Conservation (phyloP, 2,329 filamentous ascomycete species). For the Hymenoscyphus fraxineus region DNA sequence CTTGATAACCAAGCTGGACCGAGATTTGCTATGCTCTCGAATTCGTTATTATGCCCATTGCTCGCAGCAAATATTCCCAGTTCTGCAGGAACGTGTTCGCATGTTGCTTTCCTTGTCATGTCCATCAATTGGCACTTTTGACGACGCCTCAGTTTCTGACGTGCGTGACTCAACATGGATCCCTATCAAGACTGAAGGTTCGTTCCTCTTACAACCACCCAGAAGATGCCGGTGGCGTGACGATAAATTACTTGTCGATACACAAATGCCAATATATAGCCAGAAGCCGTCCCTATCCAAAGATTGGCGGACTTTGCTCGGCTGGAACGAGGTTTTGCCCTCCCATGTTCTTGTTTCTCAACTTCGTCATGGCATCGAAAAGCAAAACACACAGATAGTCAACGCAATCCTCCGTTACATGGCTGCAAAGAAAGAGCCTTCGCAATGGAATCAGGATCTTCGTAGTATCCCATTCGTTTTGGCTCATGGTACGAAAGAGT, state of each 20-base stretch:
- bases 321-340: conserved; percentile 22
- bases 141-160: not conserved
- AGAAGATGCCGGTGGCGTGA: conserved; percentile 19
- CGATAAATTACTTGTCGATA: conserved; percentile 19
- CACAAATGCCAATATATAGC: conserved; percentile 20
- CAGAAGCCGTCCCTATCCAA: conserved; percentile 5
- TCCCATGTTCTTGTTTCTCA: conserved; percentile 20
- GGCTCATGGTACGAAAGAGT: conserved; percentile 7
- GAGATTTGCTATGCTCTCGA: conserved; percentile 19
- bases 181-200: conserved; percentile 15
- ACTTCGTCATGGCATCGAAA: conserved; percentile 18
- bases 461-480: conserved; percentile 17
- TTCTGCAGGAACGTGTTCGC: conserved; percentile 14
- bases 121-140: not conserved
- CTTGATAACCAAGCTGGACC: conserved; percentile 23
- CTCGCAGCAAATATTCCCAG: conserved; percentile 7
- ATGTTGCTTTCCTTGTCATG: not conserved
- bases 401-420: conserved; percentile 25
- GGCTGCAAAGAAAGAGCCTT: not conserved
- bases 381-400: conserved; percentile 15
- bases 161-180: conserved; percentile 16
- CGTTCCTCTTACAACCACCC: conserved; percentile 11
- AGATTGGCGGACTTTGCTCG: conserved; percentile 22
- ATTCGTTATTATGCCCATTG: conserved; percentile 16
- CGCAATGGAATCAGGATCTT: conserved; percentile 8